Evolutionary conservation across 768 basidiomycete genomes (phyloP).

Genomic region (Psilocybe subaeruginosa): DNA sequence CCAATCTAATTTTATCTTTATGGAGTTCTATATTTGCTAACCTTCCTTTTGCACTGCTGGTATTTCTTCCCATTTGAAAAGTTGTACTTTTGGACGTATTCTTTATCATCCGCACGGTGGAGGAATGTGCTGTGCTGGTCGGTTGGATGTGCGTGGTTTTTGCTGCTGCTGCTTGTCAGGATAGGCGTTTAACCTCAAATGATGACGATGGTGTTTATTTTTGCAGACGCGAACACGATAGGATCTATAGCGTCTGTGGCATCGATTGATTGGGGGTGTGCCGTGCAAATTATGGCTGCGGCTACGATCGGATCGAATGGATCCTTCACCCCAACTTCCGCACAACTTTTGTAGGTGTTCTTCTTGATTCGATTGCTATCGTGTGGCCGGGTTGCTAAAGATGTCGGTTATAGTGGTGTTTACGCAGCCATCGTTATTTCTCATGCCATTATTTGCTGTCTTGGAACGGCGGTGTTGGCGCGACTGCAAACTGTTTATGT

Average conservation of each 20-base stretch:
- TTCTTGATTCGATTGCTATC: background rate
- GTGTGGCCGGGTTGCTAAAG: background rate
- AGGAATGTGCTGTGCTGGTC: conserved; percentile 55
- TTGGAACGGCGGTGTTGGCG: conserved; percentile 68
- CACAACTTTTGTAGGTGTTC: conserved; percentile 45
- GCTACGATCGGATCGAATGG: conserved; percentile 55
- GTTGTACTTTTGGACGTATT: conserved; percentile 59
- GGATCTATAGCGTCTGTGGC: conserved; percentile 53
- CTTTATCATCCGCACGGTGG: conserved; percentile 42
- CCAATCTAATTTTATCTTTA: background rate
- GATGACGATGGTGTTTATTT: background rate
- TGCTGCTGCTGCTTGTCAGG: background rate
- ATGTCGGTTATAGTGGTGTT: conserved; percentile 50
- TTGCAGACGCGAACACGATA: conserved; percentile 53
- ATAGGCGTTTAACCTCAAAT: background rate
- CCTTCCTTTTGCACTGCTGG: background rate
- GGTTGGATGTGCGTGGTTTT: conserved; percentile 46
- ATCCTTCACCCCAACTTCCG: conserved; percentile 42
- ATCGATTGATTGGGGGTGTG: conserved; percentile 69
- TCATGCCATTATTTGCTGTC: conserved; percentile 67
- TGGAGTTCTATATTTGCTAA: background rate
- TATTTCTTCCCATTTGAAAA: conserved; percentile 16
- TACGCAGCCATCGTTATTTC: conserved; percentile 62
- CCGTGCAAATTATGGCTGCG: conserved; percentile 68
- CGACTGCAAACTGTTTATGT: conserved; percentile 74